Evolutionary conservation across 2,329 filamentous ascomycete genomes (phyloP).

Genomic region (Talaromyces sp.): DNA sequence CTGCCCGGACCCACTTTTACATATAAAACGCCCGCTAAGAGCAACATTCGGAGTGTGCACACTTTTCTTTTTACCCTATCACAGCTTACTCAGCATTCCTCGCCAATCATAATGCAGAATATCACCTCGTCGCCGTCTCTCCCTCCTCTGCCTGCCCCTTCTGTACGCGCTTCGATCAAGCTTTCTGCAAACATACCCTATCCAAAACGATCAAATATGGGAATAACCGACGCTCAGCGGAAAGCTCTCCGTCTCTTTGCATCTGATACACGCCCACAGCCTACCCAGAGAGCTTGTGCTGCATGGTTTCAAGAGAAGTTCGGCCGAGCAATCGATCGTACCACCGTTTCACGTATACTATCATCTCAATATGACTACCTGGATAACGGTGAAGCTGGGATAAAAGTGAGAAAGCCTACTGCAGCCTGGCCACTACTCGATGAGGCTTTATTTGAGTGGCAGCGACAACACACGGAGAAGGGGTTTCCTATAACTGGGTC

Average conservation of each 20-base stretch:
- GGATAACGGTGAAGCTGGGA: background rate
- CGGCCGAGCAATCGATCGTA: slow-evolving; percentile 2
- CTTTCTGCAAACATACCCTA: too few relatives aligned
- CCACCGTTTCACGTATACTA: slow-evolving; percentile 1
- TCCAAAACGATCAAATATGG: slow-evolving; percentile 1
- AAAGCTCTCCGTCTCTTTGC: slow-evolving; percentile 5
- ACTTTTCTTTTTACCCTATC: too few relatives aligned
- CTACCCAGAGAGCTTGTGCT: slow-evolving; percentile 3
- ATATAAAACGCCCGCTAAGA: too few relatives aligned
- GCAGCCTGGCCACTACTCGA: background rate
- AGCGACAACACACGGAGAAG: background rate
- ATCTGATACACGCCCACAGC: background rate
- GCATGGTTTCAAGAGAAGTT: slow-evolving; percentile 7
- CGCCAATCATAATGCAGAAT: too few relatives aligned
- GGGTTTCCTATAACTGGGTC: background rate
- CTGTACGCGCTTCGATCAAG: too few relatives aligned
- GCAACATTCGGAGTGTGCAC: too few relatives aligned
- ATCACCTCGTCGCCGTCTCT: too few relatives aligned
- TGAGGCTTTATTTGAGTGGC: background rate
- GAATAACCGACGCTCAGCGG: slow-evolving; percentile 4
- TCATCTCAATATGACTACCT: slow-evolving; percentile 6
- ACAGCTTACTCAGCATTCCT: too few relatives aligned
- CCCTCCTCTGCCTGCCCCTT: too few relatives aligned
- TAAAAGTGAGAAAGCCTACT: background rate
- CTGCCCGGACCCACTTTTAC: too few relatives aligned